These are phyloP conservation scores for Xylariaceae sp. DNA, from an alignment of 2,329 filamentous ascomycete genomes.

Conservation along the genomic window DNA sequence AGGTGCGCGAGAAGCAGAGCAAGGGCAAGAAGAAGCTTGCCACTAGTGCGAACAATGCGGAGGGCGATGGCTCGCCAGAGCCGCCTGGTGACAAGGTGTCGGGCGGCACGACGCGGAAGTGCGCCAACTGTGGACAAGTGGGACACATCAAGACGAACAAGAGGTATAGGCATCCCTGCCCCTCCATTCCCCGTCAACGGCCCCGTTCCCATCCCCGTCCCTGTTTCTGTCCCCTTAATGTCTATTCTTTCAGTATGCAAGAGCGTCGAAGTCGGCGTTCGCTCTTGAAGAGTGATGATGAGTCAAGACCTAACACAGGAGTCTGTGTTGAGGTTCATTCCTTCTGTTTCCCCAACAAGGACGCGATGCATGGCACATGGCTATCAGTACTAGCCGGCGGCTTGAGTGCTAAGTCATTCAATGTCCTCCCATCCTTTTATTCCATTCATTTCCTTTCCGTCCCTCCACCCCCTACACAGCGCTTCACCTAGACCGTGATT, in stretches of 20 bases:
- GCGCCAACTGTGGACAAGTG: constrained; percentile 93
- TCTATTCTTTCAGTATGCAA: too few relatives aligned
- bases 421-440: neutral
- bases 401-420: too few relatives aligned
- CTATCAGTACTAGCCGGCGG: too few relatives aligned
- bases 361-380: too few relatives aligned
- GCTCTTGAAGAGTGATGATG: too few relatives aligned
- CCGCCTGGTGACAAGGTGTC: constrained; percentile 47
- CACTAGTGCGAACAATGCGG: constrained; percentile 12
- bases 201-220: constrained; percentile 11
- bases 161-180: constrained; percentile 59
- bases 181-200: constrained; percentile 22
- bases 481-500: neutral
- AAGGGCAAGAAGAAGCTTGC: constrained; percentile 56
- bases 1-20: constrained; percentile 77
- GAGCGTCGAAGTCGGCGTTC: too few relatives aligned
- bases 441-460: neutral
- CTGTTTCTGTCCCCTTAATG: constrained; percentile 3
- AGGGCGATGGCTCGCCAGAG: constrained; percentile 46
- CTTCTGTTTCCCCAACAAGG: neutral
- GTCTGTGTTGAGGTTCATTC: neutral
- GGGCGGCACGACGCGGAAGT: constrained; percentile 77
- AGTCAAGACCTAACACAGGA: too few relatives aligned
- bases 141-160: constrained; percentile 99
- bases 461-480: neutral